Percentiles rank a stretch among this genome's conserved stretches.
These are phyloP conservation scores for Fonsecaea monophora DNA, from an alignment of 2,329 filamentous ascomycete species.

Conservation along the genomic window DNA sequence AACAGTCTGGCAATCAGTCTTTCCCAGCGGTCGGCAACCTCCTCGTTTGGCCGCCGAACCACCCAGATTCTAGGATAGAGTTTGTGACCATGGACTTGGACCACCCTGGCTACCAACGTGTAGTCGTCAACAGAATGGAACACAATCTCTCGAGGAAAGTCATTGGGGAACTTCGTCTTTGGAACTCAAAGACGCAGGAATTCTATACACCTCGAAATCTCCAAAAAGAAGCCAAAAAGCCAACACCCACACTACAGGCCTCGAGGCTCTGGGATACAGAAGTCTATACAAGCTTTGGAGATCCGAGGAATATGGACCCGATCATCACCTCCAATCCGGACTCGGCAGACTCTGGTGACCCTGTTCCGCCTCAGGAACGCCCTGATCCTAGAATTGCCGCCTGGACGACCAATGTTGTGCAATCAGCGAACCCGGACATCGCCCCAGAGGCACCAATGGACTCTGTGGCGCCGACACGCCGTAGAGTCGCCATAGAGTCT, in stretches of 20 bases:
- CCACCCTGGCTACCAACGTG: constrained; percentile 29
- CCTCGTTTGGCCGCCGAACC: constrained; percentile 29
- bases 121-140: constrained; percentile 31
- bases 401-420: constrained; percentile 35
- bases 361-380: constrained; percentile 2
- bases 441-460: constrained; percentile 32
- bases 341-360: constrained; percentile 13
- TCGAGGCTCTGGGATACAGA: constrained; percentile 46
- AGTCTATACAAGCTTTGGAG: constrained; percentile 45
- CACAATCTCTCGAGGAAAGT: constrained; percentile 31
- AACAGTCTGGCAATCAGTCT: constrained; percentile 19
- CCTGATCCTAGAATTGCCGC: constrained; percentile 30
- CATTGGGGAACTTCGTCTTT: constrained; percentile 28
- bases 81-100: constrained; percentile 21
- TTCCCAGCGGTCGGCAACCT: constrained; percentile 26
- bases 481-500: constrained; percentile 31
- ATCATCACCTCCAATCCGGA: constrained; percentile 26
- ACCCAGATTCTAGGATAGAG: constrained; percentile 25
- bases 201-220: constrained; percentile 26
- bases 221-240: constrained; percentile 3
- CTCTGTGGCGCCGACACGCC: constrained; percentile 17
- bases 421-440: constrained; percentile 34
- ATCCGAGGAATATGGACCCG: constrained; percentile 38
- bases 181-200: constrained; percentile 2
- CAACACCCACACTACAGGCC: constrained; percentile 36